Conservation (phyloP, 495 filamentous ascomycete genomes). For the Pseudevernia furfuracea region DNA sequence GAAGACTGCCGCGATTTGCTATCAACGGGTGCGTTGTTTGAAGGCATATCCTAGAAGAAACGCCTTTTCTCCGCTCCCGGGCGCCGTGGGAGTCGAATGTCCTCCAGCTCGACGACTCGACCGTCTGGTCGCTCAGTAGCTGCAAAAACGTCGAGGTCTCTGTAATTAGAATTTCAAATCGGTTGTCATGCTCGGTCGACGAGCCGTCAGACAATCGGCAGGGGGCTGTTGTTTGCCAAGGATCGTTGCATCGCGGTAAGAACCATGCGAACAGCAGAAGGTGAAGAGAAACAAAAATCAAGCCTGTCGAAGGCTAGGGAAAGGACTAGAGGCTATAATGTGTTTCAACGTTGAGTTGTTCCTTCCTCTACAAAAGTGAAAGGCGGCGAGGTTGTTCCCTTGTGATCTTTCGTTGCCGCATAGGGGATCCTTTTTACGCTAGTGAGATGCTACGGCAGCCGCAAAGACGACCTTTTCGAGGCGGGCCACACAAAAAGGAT, state of each 20-base stretch:
- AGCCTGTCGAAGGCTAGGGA: slow-evolving; percentile 23
- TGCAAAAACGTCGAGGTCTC: background rate
- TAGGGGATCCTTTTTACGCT: slow-evolving; percentile 14
- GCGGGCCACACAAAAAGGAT: slow-evolving; percentile 15
- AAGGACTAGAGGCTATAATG: background rate
- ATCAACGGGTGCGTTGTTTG: slow-evolving; percentile 55
- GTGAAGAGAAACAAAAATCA: slow-evolving; percentile 14
- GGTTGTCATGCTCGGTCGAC: background rate
- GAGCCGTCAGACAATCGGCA: slow-evolving; percentile 7
- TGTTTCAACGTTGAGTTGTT: background rate
- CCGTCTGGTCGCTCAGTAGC: background rate
- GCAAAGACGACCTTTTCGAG: slow-evolving; percentile 8
- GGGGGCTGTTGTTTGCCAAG: slow-evolving; percentile 4
- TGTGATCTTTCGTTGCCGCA: slow-evolving; percentile 19
- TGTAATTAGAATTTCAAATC: background rate
- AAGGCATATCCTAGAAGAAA: slow-evolving; percentile 38
- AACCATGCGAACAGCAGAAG: background rate
- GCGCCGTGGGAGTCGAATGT: slow-evolving; percentile 3
- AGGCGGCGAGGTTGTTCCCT: slow-evolving; percentile 3
- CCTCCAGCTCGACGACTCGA: slow-evolving; percentile 16
- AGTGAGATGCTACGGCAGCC: slow-evolving; percentile 8
- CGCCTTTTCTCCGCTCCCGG: slow-evolving; percentile 12
- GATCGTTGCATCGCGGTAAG: slow-evolving; percentile 3
- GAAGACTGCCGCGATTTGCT: slow-evolving; percentile 74
- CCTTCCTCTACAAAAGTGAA: background rate